Evolutionary conservation across 768 basidiomycete species (phyloP).

Genomic region (Russula sp.): DNA sequence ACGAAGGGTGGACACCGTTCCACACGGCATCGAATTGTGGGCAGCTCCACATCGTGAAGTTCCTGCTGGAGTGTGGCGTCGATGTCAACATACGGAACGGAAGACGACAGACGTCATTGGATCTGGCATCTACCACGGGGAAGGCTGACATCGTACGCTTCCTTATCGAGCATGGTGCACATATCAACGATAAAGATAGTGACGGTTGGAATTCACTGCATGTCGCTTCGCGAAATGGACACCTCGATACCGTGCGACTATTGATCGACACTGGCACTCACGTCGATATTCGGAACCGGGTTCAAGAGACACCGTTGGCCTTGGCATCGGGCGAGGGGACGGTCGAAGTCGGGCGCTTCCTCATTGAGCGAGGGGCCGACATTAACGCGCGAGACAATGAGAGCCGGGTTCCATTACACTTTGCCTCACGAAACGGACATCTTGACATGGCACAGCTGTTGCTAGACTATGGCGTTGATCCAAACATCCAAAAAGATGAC

Average conservation of each 20-base stretch:
- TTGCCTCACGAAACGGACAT: not conserved
- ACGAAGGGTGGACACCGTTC: not conserved
- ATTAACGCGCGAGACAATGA: not conserved
- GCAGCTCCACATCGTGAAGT: not conserved
- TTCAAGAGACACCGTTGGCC: not conserved
- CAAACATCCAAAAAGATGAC: not conserved
- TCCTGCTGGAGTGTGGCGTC: not conserved
- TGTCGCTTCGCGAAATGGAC: not conserved
- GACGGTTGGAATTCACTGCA: not conserved
- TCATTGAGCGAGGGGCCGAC: conserved; percentile 2
- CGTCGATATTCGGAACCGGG: not conserved
- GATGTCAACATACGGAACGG: not conserved
- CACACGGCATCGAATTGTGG: not conserved
- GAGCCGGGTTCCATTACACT: not conserved
- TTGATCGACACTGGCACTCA: not conserved
- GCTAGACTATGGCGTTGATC: not conserved
- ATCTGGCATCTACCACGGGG: not conserved
- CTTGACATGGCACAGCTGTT: not conserved
- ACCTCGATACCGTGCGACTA: not conserved
- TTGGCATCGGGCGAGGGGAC: not conserved
- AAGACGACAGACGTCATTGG: not conserved
- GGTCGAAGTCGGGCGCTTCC: not conserved
- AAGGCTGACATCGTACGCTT: not conserved
- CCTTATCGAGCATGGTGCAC: not conserved
- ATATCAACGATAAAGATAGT: not conserved